Percentiles rank a stretch among this genome's conserved stretches.
Evolutionary conservation across 2,329 filamentous ascomycete genomes (phyloP).

Genomic region (Byssochlamys sp.): DNA sequence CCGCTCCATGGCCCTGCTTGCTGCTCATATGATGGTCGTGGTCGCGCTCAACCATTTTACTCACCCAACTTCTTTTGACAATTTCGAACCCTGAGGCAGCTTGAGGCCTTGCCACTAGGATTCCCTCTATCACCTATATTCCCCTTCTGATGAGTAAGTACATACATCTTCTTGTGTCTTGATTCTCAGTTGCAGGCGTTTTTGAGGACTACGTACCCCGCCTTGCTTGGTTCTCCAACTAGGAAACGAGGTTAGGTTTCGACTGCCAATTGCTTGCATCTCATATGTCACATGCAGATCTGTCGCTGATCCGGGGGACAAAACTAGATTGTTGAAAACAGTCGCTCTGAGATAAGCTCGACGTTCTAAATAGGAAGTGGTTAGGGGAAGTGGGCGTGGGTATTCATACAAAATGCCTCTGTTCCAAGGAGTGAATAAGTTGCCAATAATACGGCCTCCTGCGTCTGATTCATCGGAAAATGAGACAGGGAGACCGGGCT

Average conservation of each 20-base stretch:
- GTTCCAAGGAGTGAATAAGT: neutral
- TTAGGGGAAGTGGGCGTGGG: neutral
- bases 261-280: neutral
- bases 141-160: neutral
- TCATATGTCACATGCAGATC: neutral
- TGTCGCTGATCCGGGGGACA: neutral
- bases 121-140: neutral
- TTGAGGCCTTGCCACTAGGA: neutral
- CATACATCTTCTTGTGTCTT: neutral
- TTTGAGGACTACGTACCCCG: neutral
- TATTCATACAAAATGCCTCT: neutral
- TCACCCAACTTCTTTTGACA: neutral
- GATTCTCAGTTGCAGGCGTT: neutral
- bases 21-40: neutral
- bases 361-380: neutral
- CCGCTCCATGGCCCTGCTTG: neutral
- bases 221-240: neutral
- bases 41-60: neutral
- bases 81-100: neutral
- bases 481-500: neutral
- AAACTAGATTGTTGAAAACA: neutral
- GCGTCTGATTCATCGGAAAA: neutral
- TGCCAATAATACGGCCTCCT: neutral
- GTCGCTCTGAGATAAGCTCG: neutral
- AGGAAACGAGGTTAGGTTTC: neutral